Evolutionary conservation across 2,329 filamentous ascomycete genomes (phyloP).

Genomic region (Beauveria sp.): DNA sequence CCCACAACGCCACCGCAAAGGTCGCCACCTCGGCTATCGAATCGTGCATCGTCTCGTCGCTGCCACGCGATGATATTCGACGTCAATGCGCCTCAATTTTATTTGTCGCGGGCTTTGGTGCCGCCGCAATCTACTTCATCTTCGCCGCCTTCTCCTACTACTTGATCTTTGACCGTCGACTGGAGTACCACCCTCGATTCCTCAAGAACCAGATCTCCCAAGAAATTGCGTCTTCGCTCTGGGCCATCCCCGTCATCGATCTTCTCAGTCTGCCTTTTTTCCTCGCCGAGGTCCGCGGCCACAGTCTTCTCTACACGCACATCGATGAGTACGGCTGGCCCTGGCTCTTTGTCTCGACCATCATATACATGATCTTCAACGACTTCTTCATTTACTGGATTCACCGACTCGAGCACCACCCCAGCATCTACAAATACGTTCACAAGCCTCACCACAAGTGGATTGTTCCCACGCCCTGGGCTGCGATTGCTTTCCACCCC

Average conservation of each 20-base stretch:
- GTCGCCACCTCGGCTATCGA: slow-evolving; percentile 25
- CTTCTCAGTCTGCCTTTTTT: slow-evolving; percentile 38
- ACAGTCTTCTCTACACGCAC: slow-evolving; percentile 33
- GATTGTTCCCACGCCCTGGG: slow-evolving; percentile 41
- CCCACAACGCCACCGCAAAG: slow-evolving; percentile 8
- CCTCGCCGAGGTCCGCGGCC: slow-evolving; percentile 38
- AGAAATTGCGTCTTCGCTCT: slow-evolving; percentile 35
- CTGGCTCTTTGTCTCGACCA: slow-evolving; percentile 30
- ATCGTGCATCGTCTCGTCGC: slow-evolving; percentile 39
- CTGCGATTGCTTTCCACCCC: slow-evolving; percentile 39
- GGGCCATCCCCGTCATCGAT: slow-evolving; percentile 36
- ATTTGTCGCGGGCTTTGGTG: slow-evolving; percentile 30
- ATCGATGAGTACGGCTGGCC: slow-evolving; percentile 31
- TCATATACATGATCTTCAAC: slow-evolving; percentile 38
- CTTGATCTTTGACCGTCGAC: slow-evolving; percentile 48
- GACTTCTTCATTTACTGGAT: slow-evolving; percentile 41
- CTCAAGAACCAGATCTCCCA: slow-evolving; percentile 38
- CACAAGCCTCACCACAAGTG: slow-evolving; percentile 43
- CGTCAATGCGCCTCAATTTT: slow-evolving; percentile 32
- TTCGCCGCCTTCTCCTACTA: slow-evolving; percentile 65
- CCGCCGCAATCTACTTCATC: slow-evolving; percentile 49
- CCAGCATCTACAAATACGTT: slow-evolving; percentile 37
- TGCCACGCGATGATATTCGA: slow-evolving; percentile 32
- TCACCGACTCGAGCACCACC: slow-evolving; percentile 38
- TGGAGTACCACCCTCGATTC: slow-evolving; percentile 40